Base-by-base conservation (phyloP, 2,329 filamentous ascomycete species). In the Paramyrothecium sp. region DNA sequence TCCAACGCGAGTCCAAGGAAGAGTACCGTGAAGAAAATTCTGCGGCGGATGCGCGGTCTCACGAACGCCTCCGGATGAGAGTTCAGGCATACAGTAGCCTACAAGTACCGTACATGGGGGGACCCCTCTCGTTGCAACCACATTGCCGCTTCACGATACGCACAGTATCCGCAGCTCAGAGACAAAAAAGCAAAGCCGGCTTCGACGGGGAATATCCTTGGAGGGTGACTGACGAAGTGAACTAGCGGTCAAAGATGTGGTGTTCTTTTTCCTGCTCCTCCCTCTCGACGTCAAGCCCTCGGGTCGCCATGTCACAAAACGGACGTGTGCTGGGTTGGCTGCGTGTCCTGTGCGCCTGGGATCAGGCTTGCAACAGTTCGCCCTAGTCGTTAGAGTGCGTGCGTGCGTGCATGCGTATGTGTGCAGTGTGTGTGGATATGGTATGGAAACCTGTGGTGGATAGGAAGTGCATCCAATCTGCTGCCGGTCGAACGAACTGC, bases 231-330 rank as follows among this genome's bases (percentile, higher is more conserved):
- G 50, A 38, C 34, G 33, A 38, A 16, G 16, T 8, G 50, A 52
- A 52, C 50, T 52, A 26, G 50, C 50, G 50, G 50, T 52, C 50
- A 52, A 52, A 38, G 33, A 38, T 38, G 10, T 10, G 16, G n/a
- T n/a, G n/a, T n/a, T n/a, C n/a, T n/a, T n/a, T n/a, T 38, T 8
- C 33, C 33, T 38, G 33, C 10, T 38, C 10, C 33, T 8, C 33
- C 8, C 16, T 16, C 33, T 38, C 33, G 33, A 8, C 33, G 16
- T 10, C 33, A 38, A 38, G 33, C 33, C 33, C 16, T 38, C 10
- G 33, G 33, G 8, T 38, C 16, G 33, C 8, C 16, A 16, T 16
- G 33, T 16, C 16, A 16, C 33, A 38, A 38, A 38, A 8, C 10
- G 33, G 10, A 38, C 16, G 10, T 38, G 10, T 38, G n/a, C n/a